phyloP scores from a whole-genome alignment of 176 grass and related monocot genomes.

The Musa troglodytarum region DNA sequence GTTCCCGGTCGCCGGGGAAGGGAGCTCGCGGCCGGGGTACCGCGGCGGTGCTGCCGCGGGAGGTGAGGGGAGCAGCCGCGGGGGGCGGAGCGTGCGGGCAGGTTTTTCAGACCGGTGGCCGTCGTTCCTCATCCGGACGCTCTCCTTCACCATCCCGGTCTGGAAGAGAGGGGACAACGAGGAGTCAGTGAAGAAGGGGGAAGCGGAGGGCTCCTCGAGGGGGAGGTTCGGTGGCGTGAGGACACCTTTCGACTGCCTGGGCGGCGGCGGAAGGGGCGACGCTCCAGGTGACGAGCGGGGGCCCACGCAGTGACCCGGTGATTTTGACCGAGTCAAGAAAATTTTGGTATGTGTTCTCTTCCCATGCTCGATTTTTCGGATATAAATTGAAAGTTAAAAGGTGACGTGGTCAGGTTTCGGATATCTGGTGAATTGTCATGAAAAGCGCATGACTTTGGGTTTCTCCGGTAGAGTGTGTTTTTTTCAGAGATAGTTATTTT shows the following conservation, averaged over 20 bases:
- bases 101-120: conserved; percentile 59
- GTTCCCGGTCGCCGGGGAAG: conserved; percentile 31
- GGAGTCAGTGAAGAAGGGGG: conserved; percentile 51
- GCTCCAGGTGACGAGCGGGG: background rate
- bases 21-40: conserved; percentile 35
- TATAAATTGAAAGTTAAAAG: no score
- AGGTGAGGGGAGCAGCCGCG: conserved; percentile 48
- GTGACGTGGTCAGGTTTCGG: no score
- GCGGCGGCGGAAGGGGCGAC: background rate
- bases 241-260: conserved; percentile 23
- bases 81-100: conserved; percentile 37
- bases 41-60: conserved; percentile 23
- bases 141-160: conserved; percentile 43
- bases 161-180: conserved; percentile 45
- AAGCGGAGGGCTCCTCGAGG: conserved; percentile 17
- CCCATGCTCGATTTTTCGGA: no score
- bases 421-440: no score
- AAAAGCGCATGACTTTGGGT: no score
- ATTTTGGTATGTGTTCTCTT: background rate
- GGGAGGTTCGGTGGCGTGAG: conserved; percentile 23
- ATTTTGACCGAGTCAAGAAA: background rate
- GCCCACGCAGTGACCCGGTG: background rate
- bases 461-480: no score
- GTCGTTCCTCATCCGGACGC: conserved; percentile 43
- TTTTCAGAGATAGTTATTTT: no score